Percentiles rank a stretch among this genome's conserved stretches.
phyloP scores from a whole-genome alignment of 345 rosid genomes.

The Salix caprea region DNA sequence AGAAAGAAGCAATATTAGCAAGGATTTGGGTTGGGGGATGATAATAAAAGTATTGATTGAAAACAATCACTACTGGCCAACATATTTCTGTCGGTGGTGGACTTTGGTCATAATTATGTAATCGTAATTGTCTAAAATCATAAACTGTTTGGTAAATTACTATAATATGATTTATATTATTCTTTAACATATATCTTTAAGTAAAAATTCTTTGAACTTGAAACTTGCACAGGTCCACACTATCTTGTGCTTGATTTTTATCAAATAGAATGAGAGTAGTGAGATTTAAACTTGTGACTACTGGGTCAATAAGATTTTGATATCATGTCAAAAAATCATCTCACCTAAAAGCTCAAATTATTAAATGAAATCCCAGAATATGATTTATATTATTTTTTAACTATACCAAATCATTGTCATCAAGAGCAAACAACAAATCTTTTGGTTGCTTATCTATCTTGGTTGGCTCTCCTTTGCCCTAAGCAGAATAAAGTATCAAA shows the following conservation, averaged over 20 bases:
- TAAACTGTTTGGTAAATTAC: too few species aligned
- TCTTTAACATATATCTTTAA: rapidly evolving
- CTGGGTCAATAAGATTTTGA: too few species aligned
- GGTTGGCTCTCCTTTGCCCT: not conserved
- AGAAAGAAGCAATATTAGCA: not conserved
- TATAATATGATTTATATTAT: too few species aligned
- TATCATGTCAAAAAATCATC: too few species aligned
- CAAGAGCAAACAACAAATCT: not conserved
- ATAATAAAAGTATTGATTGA: not conserved
- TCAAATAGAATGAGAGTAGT: too few species aligned
- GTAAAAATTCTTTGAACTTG: rapidly evolving
- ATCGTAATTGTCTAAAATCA: too few species aligned
- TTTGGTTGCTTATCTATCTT: not conserved
- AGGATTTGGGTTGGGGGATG: too few species aligned
- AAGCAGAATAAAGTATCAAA: too few species aligned
- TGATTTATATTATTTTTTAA: too few species aligned
- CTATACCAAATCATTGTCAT: not conserved
- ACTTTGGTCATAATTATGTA: not conserved
- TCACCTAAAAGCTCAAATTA: rapidly evolving
- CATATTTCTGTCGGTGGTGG: not conserved
- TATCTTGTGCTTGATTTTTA: too few species aligned
- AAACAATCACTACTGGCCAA: not conserved
- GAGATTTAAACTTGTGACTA: rapidly evolving
- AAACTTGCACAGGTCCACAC: rapidly evolving
- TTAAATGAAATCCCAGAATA: rapidly evolving